Conservation (phyloP, 768 basidiomycete species). For the Tricholoma sp. region DNA sequence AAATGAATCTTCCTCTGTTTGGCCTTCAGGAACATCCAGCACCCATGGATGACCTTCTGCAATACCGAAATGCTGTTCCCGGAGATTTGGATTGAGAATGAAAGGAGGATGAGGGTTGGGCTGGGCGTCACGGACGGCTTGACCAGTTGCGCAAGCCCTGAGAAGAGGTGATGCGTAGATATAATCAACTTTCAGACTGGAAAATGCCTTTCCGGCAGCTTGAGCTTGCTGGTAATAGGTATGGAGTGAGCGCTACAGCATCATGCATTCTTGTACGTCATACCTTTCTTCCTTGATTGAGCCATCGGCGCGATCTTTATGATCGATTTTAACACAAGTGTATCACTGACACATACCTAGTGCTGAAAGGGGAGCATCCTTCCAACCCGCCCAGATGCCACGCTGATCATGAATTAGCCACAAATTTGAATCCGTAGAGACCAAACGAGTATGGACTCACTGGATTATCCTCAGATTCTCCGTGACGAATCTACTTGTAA, state of each 20-base stretch:
- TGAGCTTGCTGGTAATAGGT: constrained; percentile 55
- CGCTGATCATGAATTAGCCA: constrained; percentile 18
- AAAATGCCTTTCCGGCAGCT: constrained; percentile 53
- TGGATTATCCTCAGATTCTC: constrained; percentile 66
- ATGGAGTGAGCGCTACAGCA: not conserved
- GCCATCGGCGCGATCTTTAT: constrained; percentile 1
- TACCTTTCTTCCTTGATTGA: constrained; percentile 17
- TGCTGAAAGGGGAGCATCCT: constrained; percentile 67
- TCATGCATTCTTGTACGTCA: constrained; percentile 1
- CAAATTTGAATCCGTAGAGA: not conserved
- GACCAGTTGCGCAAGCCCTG: constrained; percentile 59
- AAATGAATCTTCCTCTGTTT: constrained; percentile 39
- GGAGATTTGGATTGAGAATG: constrained; percentile 45
- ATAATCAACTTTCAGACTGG: constrained; percentile 40
- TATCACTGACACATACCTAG: constrained; percentile 38
- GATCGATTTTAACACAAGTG: not conserved
- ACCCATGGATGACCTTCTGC: constrained; percentile 64
- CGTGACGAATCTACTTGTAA: constrained; percentile 53
- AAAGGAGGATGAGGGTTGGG: constrained; percentile 48
- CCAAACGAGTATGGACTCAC: constrained; percentile 26
- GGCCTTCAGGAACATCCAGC: constrained; percentile 20
- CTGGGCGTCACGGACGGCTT: constrained; percentile 48
- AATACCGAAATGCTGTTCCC: constrained; percentile 69
- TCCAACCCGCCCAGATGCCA: constrained; percentile 71
- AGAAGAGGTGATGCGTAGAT: constrained; percentile 68